Base-by-base conservation (phyloP, 2,329 filamentous ascomycete species). In the Ophiostoma ulmi region DNA sequence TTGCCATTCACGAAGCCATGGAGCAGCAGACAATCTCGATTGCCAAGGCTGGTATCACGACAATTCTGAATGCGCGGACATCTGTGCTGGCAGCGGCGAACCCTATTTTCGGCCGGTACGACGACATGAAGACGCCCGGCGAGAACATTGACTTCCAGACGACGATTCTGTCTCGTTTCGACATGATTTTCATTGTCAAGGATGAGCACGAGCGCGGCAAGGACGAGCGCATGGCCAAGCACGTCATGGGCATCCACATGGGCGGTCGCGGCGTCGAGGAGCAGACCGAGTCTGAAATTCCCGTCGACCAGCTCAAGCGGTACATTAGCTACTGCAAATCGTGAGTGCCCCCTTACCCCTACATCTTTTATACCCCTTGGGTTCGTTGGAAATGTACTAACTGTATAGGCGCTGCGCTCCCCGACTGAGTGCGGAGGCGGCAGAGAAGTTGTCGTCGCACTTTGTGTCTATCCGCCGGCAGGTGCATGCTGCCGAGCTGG, bases 81-180 rank as follows among this genome's bases (percentile, higher is more conserved):
- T 97, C 94, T 0, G 95, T 99, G 0, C 84, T 99, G 26, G 95
- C 95, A 13, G 95, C 95, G 1, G 95, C 95, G 61, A 99, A 99
- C 79, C 95, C 95, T 0, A 95, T 99, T 72, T 99, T 98, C 77
- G 95, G 95, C 70, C 91, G 95, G 36, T 99, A 99, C 81, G 95
- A 99, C 79, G 95, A 99, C 77, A 90, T 99, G 84, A 98, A 98
- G 80, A 93, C 92, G 0, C 95, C 95, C 0, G 95, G 95, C 72
- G 95, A 99, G 80, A 99, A 99, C 78, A 99, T 99, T 75, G 95
- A 99, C 80, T 99, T 99, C 81, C 95, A 99, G 78, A 99, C 95
- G 0, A 99, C 95, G 3, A 98, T 99, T 77, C 79, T 99, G 74
- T 98, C 94, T 2, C 92, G 95, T 86, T 99, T 99, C 79, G 95